Evolutionary conservation across 371 early-diverging fungal genomes (phyloP), one percentile per base, ranked within the genome.

Genomic region (Mucor racemosus): DNA sequence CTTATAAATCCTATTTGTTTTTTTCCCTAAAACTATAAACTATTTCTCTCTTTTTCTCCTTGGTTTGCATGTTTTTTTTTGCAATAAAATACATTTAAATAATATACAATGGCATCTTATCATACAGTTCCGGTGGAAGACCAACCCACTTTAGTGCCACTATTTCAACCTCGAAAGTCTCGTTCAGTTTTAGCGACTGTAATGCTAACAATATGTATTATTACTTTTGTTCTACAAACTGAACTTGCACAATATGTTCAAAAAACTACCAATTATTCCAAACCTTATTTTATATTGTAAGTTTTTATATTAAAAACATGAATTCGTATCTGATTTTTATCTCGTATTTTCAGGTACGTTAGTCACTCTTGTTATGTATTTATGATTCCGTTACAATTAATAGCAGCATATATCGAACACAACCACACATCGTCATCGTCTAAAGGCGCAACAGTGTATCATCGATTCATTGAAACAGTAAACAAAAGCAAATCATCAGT

Each of bases 251-350:
- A 88, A 68, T 84, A 80, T 66, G 85, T 90, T 19, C 88, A 90
- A 64, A 82, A 80, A 38, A 84, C 81, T 0, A 84, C 85, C 42
- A 81, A 82, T 42, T 90, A 81, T 36, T 78, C 83, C 7, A 89
- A 90, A 64, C 94, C 94, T 11, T 94, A 93, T 72, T 90, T 93
- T 67, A 90, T 94, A 53, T 76, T 94, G 82, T 92, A 82, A 66
- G 81, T 48, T 36, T 38, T 40, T 5, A 46, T 33, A n/a, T 19
- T 31, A 41, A 33, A n/a, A 21, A 57, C 50, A 19, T 50, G 11
- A 50, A 13, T 26, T 26, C 3, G 26, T 21, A 21, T 11, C 50
- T 50, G 1, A 10, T 10, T 11, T 50, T 26, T 19, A 7, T 38
- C 7, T 39, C 34, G 6, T 48, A 17, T 46, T 46, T 38, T 46